Percentiles rank a stretch among this genome's conserved stretches.
Evolutionary conservation across 768 basidiomycete species (phyloP).

Genomic region (Boletus insuetus): DNA sequence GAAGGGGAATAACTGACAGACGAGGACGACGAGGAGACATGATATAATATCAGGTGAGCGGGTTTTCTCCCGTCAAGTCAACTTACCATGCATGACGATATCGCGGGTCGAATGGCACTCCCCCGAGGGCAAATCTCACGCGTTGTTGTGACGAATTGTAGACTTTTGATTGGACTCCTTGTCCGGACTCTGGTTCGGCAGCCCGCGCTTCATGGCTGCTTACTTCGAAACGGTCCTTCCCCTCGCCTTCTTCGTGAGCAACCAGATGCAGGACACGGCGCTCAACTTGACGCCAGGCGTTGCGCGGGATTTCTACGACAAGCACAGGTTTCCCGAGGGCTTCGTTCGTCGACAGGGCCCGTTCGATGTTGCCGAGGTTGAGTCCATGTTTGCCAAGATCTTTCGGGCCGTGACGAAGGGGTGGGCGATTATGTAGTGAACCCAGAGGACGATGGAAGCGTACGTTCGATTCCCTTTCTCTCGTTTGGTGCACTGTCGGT

Average conservation of each 20-base stretch:
- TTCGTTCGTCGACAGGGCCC: slow-evolving; percentile 18
- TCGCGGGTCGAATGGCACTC: too few relatives aligned
- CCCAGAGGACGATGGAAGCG: slow-evolving; percentile 4
- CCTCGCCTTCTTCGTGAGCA: slow-evolving; percentile 25
- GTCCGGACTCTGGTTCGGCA: slow-evolving; percentile 19
- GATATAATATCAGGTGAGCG: slow-evolving; percentile 6
- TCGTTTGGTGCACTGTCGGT: neutral
- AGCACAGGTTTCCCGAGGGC: slow-evolving; percentile 10
- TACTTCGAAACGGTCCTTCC: slow-evolving; percentile 22
- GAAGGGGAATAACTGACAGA: slow-evolving; percentile 87
- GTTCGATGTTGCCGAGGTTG: slow-evolving; percentile 7
- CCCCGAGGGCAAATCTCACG: too few relatives aligned
- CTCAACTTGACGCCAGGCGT: slow-evolving; percentile 9
- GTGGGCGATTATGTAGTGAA: slow-evolving; percentile 15
- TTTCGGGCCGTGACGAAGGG: slow-evolving; percentile 17
- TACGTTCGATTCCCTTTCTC: neutral
- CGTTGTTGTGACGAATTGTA: too few relatives aligned
- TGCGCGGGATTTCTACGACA: slow-evolving; percentile 17
- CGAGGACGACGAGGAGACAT: slow-evolving; percentile 51
- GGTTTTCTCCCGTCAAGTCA: neutral
- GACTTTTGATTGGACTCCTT: too few relatives aligned
- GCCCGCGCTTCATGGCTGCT: slow-evolving; percentile 16
- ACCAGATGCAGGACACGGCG: slow-evolving; percentile 20
- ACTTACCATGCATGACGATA: too few relatives aligned
- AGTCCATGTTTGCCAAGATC: neutral